Conservation (phyloP, 2,329 filamentous ascomycete species). For the Fusarium coicis region DNA sequence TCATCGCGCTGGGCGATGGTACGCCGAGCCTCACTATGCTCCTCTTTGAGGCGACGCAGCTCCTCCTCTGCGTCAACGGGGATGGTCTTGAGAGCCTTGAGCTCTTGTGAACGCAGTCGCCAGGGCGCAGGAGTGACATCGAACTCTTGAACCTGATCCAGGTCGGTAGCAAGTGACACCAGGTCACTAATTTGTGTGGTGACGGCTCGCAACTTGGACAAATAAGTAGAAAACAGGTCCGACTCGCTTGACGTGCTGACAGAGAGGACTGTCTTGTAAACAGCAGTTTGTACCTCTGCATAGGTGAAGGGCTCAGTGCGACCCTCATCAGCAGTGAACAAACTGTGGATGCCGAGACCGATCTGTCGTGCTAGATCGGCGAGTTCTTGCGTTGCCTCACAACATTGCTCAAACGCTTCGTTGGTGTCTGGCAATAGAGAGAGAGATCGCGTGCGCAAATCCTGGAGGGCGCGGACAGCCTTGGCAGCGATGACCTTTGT, state of each 20-base stretch:
- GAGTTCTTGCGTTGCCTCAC: conserved; percentile 71
- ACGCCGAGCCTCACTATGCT: conserved; percentile 80
- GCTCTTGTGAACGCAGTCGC: conserved; percentile 81
- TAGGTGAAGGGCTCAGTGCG: conserved; percentile 74
- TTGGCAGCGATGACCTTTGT: conserved; percentile 87
- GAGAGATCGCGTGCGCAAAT: conserved; percentile 79
- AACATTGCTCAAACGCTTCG: conserved; percentile 76
- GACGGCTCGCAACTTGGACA: conserved; percentile 72
- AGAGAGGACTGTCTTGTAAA: conserved; percentile 63
- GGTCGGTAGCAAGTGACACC: conserved; percentile 73
- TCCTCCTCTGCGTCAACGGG: conserved; percentile 88
- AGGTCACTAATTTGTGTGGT: conserved; percentile 75
- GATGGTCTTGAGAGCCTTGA: conserved; percentile 83
- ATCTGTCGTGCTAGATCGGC: conserved; percentile 73
- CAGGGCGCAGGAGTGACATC: conserved; percentile 82
- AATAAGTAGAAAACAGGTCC: conserved; percentile 76
- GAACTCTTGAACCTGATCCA: conserved; percentile 81
- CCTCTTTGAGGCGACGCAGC: conserved; percentile 80
- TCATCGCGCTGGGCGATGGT: conserved; percentile 80
- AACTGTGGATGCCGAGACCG: conserved; percentile 71
- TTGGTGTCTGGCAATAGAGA: conserved; percentile 75
- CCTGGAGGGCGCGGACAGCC: conserved; percentile 78
- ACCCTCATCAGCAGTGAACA: conserved; percentile 76
- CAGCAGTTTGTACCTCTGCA: conserved; percentile 71
- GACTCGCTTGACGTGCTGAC: conserved; percentile 68